phyloP scores from a whole-genome alignment of 2,329 filamentous ascomycete species.

The Cercospora sp. region DNA sequence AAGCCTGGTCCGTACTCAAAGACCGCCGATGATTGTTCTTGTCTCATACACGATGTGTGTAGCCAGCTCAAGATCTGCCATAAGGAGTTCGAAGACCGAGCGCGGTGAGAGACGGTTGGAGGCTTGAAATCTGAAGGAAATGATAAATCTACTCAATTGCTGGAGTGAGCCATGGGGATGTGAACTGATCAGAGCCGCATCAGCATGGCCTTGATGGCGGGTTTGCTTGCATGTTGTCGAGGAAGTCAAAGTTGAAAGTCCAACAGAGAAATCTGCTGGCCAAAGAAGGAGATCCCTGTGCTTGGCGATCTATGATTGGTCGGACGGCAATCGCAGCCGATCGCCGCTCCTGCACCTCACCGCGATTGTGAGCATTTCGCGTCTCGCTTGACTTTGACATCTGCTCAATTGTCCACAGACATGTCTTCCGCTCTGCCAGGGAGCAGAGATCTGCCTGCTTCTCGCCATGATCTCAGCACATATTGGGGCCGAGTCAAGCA shows the following conservation, averaged over 20 bases:
- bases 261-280: constrained; percentile 3
- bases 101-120: constrained; percentile 32
- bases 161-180: background rate
- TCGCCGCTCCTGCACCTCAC: background rate
- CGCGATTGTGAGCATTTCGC: constrained; percentile 13
- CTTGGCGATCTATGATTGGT: background rate
- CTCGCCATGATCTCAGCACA: constrained; percentile 86
- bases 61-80: constrained; percentile 37
- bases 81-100: constrained; percentile 31
- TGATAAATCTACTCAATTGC: background rate
- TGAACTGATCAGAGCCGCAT: background rate
- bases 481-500: constrained; percentile 96
- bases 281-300: background rate
- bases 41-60: constrained; percentile 29
- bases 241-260: background rate
- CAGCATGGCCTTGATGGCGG: background rate
- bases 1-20: constrained; percentile 36
- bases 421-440: constrained; percentile 66
- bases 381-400: background rate
- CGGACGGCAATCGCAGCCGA: background rate
- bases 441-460: constrained; percentile 79
- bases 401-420: constrained; percentile 4
- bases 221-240: background rate
- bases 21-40: constrained; percentile 33
- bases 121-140: background rate